These are phyloP conservation scores for Podospora pseudopauciseta DNA, from an alignment of 495 filamentous ascomycete species.

Conservation along the genomic window DNA sequence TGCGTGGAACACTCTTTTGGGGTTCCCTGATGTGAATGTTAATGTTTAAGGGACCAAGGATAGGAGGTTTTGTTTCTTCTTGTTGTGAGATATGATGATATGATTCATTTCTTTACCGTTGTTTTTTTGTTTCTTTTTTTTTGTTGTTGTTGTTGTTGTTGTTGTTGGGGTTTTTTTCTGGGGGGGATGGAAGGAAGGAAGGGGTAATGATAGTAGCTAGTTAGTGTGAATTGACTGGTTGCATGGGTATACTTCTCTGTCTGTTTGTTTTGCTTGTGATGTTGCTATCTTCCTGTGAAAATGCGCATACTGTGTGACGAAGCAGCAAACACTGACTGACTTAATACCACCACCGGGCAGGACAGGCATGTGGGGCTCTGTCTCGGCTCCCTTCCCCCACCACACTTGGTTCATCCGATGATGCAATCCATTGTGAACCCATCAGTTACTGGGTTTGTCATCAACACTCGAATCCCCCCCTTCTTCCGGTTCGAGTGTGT, in stretches of 20 bases:
- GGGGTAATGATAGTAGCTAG: not conserved
- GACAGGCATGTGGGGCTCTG: too few relatives aligned
- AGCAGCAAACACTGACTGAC: not conserved
- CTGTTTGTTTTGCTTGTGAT: not conserved
- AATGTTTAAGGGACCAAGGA: not conserved
- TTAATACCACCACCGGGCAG: not conserved
- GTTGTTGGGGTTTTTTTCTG: not conserved
- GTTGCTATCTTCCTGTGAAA: not conserved
- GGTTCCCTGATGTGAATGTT: slow-evolving; percentile 36
- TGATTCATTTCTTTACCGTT: not conserved
- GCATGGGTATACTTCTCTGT: not conserved
- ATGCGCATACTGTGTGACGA: not conserved
- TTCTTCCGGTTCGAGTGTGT: too few relatives aligned
- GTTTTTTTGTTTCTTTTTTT: slow-evolving; percentile 8
- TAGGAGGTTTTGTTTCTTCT: slow-evolving; percentile 1
- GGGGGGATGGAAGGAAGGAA: not conserved
- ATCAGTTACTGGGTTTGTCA: too few relatives aligned
- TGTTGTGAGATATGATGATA: not conserved
- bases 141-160: not conserved
- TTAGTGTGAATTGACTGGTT: not conserved
- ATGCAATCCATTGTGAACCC: not conserved
- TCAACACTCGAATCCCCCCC: too few relatives aligned
- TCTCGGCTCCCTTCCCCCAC: too few relatives aligned
- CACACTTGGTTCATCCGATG: not conserved
- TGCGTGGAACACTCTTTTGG: slow-evolving; percentile 42